Evolutionary conservation across 257 asterid genomes (phyloP), one percentile per base, ranked within the genome.

Genomic region (Solanum microdontum): DNA sequence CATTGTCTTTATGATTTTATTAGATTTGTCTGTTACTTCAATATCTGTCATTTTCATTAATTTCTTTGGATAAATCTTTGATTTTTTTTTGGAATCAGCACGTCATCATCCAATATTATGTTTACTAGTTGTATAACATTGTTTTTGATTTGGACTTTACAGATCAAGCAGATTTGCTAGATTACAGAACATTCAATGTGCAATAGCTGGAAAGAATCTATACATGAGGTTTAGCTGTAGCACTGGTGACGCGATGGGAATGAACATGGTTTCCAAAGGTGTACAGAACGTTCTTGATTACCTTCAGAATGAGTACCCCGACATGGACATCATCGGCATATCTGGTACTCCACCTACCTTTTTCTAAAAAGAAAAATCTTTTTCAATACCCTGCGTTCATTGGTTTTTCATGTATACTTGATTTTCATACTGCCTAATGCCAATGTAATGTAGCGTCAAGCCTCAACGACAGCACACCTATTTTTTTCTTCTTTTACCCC

Each of bases 211-310:
- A 87, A 92, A 91, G 88, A 91, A 92, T 87, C 55, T 92, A 34
- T 92, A 87, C 90, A 88, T 91, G 85, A 91, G 94, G 87, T 92
- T 92, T 86, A 79, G 55, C 62, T 92, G 94, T 88, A 89, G 93
- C 88, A 92, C 94, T 45, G 94, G 94, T 84, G 94, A 91, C 73
- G 94, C 94, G 12, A 92, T 92, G 94, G 94, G 94, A 28, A 92
- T 91, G 93, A 92, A 92, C 82, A 92, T 92, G 94, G 94, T 92
- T 21, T 92, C 94, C 33, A 92, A 92, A 62, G 94, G 94, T 26
- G 94, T 92, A 6, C 93, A 92, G 83, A 92, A 92, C 21, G 94
- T 92, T 76, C 89, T 92, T 19, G 94, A 92, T 84, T 92, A n/a
- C 84, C 90, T 92, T 45, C 91, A 87, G 70, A 45, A 37, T 21